A percentile compares a stretch with the other conserved stretches of the same genome.
Evolutionary conservation across 2,329 filamentous ascomycete species (phyloP).

Genomic region (Xylariaceae sp.): DNA sequence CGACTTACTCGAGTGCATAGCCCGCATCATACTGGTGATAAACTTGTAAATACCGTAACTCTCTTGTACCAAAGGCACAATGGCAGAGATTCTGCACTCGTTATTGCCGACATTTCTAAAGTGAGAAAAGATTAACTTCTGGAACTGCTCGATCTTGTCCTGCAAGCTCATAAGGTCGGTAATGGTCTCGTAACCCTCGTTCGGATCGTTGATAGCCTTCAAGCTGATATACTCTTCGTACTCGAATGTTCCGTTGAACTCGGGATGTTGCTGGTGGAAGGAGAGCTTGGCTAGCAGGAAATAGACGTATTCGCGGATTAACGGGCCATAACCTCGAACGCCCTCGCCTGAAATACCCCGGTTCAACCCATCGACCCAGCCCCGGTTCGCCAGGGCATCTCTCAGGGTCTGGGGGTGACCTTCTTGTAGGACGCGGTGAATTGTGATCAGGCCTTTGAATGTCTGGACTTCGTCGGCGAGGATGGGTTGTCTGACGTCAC

Average conservation of each 20-base stretch:
- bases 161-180: slow-evolving; percentile 93
- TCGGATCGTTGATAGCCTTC: slow-evolving; percentile 97
- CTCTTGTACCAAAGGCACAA: slow-evolving; percentile 92
- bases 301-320: slow-evolving; percentile 96
- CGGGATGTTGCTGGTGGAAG: slow-evolving; percentile 95
- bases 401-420: slow-evolving; percentile 82
- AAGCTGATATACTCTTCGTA: slow-evolving; percentile 98
- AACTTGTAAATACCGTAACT: slow-evolving; percentile 99
- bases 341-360: slow-evolving; percentile 79
- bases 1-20: slow-evolving; percentile 85
- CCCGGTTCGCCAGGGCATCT: slow-evolving; percentile 82
- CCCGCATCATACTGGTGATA: slow-evolving; percentile 96
- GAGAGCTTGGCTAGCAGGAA: slow-evolving; percentile 89
- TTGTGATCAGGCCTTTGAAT: slow-evolving; percentile 95
- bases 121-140: slow-evolving; percentile 97
- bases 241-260: slow-evolving; percentile 98
- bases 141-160: slow-evolving; percentile 97
- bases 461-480: slow-evolving; percentile 97
- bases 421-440: slow-evolving; percentile 96
- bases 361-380: slow-evolving; percentile 89
- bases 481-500: slow-evolving; percentile 72
- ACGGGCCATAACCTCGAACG: slow-evolving; percentile 79
- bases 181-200: slow-evolving; percentile 96
- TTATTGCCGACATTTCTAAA: slow-evolving; percentile 90
- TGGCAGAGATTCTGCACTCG: slow-evolving; percentile 89